Evolutionary conservation across 2,329 filamentous ascomycete species (phyloP), one percentile per base, ranked within the genome.

Genomic region (Rhytidhysteron rufulum): DNA sequence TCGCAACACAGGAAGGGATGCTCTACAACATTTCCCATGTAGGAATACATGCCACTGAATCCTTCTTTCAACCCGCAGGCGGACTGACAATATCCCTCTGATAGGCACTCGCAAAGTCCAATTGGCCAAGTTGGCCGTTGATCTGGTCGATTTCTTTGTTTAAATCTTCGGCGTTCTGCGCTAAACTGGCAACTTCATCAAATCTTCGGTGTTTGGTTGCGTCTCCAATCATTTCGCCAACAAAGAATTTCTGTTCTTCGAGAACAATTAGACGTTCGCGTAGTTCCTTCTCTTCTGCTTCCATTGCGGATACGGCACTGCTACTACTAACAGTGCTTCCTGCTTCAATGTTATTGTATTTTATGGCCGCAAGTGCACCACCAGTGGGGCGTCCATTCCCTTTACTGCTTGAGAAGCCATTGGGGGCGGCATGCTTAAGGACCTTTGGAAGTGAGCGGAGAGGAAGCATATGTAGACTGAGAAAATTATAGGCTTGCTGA

Each of bases 401-500:
- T 36, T 55, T 49, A 8, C 47, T 27, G 25, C 42, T 27, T 16
- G 50, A 31, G 20, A 43, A 31, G 18, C 73, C 74, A 32, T 77
- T 68, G 0, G 78, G 72, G 0, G 73, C 74, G 10, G 79, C 77
- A 51, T 83, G 79, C 48, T 72, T 68, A 40, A 74, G 60, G 13
- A 74, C 65, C 45, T 68, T 69, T 0, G 70, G 72, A 6, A 73
- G 54, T 11, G 65, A 69, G 49, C 63, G 94, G 11, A 96, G 71
- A 0, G 90, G 88, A 7, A 96, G 75, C 87, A 96, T 94, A 56
- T 96, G 88, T 4, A 88, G 77, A 57, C 95, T 89, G 4, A 96
- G 69, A 54, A 96, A 96, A 35, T 78, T 78, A 38, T 84, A 88
- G 1, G 89, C 87, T 51, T 90, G 85, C 27, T 85, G 78, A 54